Evolutionary conservation across 352 stramenopile species (phyloP).

Genomic region (Discostella stelligera): DNA sequence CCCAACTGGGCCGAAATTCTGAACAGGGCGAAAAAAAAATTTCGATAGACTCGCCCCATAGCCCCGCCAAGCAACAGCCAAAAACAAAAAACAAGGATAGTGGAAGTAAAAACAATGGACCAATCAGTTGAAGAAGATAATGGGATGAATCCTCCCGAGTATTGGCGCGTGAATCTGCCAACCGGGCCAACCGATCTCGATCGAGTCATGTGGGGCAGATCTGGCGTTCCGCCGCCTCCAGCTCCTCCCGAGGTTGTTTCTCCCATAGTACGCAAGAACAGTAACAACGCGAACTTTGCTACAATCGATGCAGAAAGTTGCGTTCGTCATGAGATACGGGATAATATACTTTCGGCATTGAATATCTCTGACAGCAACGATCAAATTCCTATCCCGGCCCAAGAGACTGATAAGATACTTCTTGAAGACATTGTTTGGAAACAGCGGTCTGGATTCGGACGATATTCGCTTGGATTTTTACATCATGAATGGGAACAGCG

Average conservation of each 20-base stretch:
- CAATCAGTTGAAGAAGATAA: slow-evolving; percentile 7
- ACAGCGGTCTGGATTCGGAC: slow-evolving; percentile 53
- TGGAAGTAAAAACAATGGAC: not conserved
- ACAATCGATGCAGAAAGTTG: not conserved
- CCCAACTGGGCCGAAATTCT: no score
- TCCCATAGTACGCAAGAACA: slow-evolving; percentile 2
- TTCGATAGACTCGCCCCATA: no score
- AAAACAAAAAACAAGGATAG: no score
- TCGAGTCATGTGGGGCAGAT: slow-evolving; percentile 47
- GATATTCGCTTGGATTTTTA: slow-evolving; percentile 47
- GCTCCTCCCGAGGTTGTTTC: not conserved
- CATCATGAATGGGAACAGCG: slow-evolving; percentile 56
- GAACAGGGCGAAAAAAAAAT: no score
- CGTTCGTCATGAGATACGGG: not conserved
- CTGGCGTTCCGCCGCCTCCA: slow-evolving; percentile 14
- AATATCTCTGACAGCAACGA: slow-evolving; percentile 16
- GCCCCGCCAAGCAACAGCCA: no score
- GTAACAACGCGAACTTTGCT: not conserved
- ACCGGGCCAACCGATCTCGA: slow-evolving; percentile 40
- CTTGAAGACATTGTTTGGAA: slow-evolving; percentile 63
- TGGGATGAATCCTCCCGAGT: slow-evolving; percentile 23
- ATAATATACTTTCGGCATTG: slow-evolving; percentile 46
- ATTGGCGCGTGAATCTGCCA: slow-evolving; percentile 42
- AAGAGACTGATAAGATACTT: slow-evolving; percentile 41
- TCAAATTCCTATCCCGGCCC: not conserved